Conservation (phyloP, 192 early-diverging fungal species). For the Phlyctochytrium bullatum region DNA sequence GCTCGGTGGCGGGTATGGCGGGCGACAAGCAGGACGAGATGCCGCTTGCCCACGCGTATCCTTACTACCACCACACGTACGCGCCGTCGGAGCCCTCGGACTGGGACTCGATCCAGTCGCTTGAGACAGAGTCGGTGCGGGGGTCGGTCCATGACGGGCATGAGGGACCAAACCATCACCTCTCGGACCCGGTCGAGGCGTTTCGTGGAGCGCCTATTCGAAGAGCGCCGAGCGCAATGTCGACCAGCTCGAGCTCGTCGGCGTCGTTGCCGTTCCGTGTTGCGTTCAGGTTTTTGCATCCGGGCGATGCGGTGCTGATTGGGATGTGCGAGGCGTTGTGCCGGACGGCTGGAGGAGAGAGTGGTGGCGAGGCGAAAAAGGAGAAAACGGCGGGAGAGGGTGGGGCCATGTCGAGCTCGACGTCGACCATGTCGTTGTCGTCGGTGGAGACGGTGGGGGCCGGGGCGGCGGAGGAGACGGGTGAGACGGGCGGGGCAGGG, state of each 20-base stretch:
- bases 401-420: too few species aligned
- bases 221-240: too few species aligned
- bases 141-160: neutral
- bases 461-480: too few species aligned
- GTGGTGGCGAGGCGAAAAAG: too few species aligned
- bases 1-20: too few species aligned
- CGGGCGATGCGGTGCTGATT: neutral
- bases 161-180: neutral
- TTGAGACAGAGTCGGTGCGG: constrained; percentile 1
- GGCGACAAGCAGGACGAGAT: too few species aligned
- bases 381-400: too few species aligned
- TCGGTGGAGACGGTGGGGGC: too few species aligned
- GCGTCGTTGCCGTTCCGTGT: neutral
- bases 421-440: too few species aligned
- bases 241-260: neutral
- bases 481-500: too few species aligned
- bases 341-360: too few species aligned
- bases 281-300: neutral
- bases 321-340: too few species aligned
- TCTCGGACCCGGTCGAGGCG: neutral
- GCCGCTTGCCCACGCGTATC: neutral
- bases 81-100: constrained; percentile 3
- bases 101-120: neutral
- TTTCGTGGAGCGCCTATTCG: neutral
- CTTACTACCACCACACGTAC: neutral